phyloP scores from a whole-genome alignment of 2,329 filamentous ascomycete genomes.

The Pseudopyricularia cyperi region DNA sequence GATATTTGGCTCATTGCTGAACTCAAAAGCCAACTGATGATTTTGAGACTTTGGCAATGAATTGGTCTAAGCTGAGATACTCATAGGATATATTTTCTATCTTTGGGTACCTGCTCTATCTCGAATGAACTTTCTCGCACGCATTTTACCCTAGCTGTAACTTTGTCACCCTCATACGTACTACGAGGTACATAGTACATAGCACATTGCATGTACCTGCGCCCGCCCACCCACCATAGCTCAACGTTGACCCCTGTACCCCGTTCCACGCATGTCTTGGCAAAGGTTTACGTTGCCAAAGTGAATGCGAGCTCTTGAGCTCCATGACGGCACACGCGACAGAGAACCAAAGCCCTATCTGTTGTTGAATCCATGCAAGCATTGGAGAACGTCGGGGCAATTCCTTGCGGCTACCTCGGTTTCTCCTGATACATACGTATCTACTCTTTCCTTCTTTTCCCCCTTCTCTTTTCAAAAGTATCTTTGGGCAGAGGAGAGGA shows the following conservation, averaged over 20 bases:
- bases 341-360: not conserved
- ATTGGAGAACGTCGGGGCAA: not conserved
- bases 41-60: too few species aligned
- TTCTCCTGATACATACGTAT: not conserved
- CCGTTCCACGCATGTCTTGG: slow-evolving; percentile 11
- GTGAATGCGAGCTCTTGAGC: not conserved
- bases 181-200: not conserved
- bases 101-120: too few species aligned
- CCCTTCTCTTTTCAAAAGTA: slow-evolving; percentile 5
- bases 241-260: slow-evolving; percentile 1
- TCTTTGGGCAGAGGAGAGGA: not conserved
- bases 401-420: not conserved
- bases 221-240: not conserved
- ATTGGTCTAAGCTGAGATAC: too few species aligned
- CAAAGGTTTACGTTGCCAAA: slow-evolving; percentile 21
- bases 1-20: not conserved
- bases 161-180: not conserved
- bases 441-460: slow-evolving; percentile 1
- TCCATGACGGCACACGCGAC: not conserved
- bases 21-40: not conserved
- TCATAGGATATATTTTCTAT: not conserved
- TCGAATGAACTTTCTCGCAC: too few species aligned
- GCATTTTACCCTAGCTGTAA: too few species aligned
- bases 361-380: not conserved
- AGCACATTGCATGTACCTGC: too few species aligned